phyloP scores from a whole-genome alignment of 495 filamentous ascomycete genomes.

The Astrothelium macrocarpum region DNA sequence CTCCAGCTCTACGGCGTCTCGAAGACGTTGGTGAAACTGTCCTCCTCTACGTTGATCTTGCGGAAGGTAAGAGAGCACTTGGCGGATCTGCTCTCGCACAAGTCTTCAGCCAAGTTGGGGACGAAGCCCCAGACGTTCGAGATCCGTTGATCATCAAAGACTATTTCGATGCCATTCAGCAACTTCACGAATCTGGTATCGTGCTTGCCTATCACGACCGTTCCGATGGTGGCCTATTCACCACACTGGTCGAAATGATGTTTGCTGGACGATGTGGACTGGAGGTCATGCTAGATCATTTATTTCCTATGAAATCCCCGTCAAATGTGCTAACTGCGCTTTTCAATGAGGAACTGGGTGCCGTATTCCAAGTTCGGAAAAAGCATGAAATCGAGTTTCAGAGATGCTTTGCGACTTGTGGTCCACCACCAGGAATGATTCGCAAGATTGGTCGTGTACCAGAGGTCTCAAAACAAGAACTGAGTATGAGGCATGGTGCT shows the following conservation, averaged over 20 bases:
- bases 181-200: constrained; percentile 75
- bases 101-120: constrained; percentile 77
- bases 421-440: constrained; percentile 70
- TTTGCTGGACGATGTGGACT: constrained; percentile 90
- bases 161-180: constrained; percentile 81
- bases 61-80: constrained; percentile 62
- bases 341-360: constrained; percentile 96
- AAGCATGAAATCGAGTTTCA: constrained; percentile 76
- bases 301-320: constrained; percentile 46
- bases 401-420: constrained; percentile 84
- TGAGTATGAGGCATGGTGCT: constrained; percentile 64
- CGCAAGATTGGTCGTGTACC: constrained; percentile 71
- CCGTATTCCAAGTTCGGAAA: constrained; percentile 88
- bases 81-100: constrained; percentile 92
- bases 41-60: constrained; percentile 85
- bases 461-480: constrained; percentile 60
- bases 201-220: constrained; percentile 93
- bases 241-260: constrained; percentile 93
- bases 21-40: constrained; percentile 87
- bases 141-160: constrained; percentile 74
- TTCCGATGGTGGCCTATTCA: constrained; percentile 88
- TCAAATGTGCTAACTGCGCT: constrained; percentile 61
- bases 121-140: constrained; percentile 75
- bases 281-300: constrained; percentile 70
- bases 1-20: constrained; percentile 67